Evolutionary conservation across 805 yeast species (phyloP).

Genomic region (Teunomyces funiuensis): DNA sequence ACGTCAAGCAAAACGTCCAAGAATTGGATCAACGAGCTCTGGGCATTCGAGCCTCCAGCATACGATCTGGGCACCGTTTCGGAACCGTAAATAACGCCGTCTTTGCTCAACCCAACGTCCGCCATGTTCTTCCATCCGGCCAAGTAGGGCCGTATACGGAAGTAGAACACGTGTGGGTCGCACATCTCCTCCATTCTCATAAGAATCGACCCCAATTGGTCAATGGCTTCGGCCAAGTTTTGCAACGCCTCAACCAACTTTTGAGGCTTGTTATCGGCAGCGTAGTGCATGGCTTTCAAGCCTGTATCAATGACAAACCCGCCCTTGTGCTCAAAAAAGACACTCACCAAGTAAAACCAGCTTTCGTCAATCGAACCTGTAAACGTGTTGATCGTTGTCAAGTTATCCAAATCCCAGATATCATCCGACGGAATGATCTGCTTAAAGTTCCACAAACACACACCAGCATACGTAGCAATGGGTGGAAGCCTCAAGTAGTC

Average conservation of each 20-base stretch:
- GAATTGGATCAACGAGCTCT: slow-evolving; percentile 84
- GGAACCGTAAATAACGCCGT: slow-evolving; percentile 77
- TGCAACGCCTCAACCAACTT: slow-evolving; percentile 52
- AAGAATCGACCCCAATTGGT: slow-evolving; percentile 67
- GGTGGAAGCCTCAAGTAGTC: slow-evolving; percentile 75
- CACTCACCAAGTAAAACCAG: slow-evolving; percentile 91
- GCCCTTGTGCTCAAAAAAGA: slow-evolving; percentile 81
- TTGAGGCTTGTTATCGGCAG: slow-evolving; percentile 45
- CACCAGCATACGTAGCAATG: slow-evolving; percentile 81
- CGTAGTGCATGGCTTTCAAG: slow-evolving; percentile 60
- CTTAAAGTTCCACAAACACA: slow-evolving; percentile 86
- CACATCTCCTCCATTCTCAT: slow-evolving; percentile 90
- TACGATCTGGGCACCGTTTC: slow-evolving; percentile 54
- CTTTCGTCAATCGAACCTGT: slow-evolving; percentile 90
- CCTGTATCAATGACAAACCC: slow-evolving; percentile 70
- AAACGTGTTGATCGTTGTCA: slow-evolving; percentile 79
- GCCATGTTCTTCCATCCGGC: slow-evolving; percentile 96
- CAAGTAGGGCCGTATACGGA: slow-evolving; percentile 79
- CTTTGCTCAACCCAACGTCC: slow-evolving; percentile 66
- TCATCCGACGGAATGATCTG: slow-evolving; percentile 49
- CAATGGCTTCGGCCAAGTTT: slow-evolving; percentile 70
- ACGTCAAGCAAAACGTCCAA: slow-evolving; percentile 76
- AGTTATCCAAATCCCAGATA: slow-evolving; percentile 59
- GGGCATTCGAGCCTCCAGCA: slow-evolving; percentile 95
- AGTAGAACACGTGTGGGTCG: slow-evolving; percentile 90